Base-by-base conservation (phyloP, 2,329 filamentous ascomycete species). In the Diaporthe destruens region DNA sequence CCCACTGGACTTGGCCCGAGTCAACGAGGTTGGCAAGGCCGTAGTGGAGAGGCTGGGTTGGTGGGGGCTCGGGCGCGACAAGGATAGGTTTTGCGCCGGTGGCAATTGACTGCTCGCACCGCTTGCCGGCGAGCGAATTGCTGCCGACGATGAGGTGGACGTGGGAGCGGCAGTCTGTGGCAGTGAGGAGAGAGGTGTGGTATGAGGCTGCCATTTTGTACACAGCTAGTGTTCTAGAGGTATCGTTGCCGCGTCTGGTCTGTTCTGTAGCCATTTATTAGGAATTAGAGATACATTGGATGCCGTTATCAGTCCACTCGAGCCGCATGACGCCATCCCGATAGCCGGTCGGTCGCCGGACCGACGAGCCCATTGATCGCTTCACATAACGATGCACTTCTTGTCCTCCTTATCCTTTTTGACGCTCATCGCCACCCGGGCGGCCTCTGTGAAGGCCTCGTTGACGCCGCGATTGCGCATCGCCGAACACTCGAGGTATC, bases 391-490 rank as follows among this genome's bases (percentile, higher is more conserved):
- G 74, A 80, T 79, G 80, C 90, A 92, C 79, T 89, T 90, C 75
- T 85, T 85, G 72, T 90, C 88, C 74, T 91, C 89, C 77, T 89
- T 87, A 74, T 89, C 89, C 78, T 90, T 89, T 84, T 89, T 91
- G 72, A 92, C 90, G 76, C 90, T 91, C 71, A 99, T 87, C 18
- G 96, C 96, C 47, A 99, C 96, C 79, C 97, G 93, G 32, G 96
- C 96, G 53, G 96, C 96, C 86, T 99, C 96, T 53, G 96, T 98
- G 80, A 99, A 99, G 55, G 96, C 96, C 84, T 99, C 96, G 83
- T 98, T 98, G 80, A 99, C 97, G 74, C 96, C 96, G 66, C 96
- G 91, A 84, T 99, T 99, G 84, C 95, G 93, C 91, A 98, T 98
- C 72, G 96, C 96, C 49, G 96, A 98, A 87, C 96, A 99, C 87